These are phyloP conservation scores for Boletus sp. DNA, from an alignment of 768 basidiomycete species.

Conservation along the genomic window DNA sequence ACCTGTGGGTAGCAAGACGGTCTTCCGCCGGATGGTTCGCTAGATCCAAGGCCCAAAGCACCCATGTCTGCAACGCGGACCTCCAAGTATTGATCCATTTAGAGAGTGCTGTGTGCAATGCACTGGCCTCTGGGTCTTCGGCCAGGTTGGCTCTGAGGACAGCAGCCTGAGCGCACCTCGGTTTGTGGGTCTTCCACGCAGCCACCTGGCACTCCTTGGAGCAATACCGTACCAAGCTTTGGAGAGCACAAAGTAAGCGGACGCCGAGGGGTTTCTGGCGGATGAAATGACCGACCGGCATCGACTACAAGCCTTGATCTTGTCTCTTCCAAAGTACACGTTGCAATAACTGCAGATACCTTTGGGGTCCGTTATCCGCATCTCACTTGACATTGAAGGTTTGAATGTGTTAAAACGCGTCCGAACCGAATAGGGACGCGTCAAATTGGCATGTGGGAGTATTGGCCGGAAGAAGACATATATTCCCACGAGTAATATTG, in stretches of 20 bases:
- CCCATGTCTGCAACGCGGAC: slow-evolving; percentile 16
- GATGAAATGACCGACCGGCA: slow-evolving; percentile 19
- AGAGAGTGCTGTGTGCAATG: slow-evolving; percentile 22
- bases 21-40: slow-evolving; percentile 26
- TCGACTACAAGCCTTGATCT: slow-evolving; percentile 24
- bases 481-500: slow-evolving; percentile 9
- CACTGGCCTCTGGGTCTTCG: slow-evolving; percentile 11
- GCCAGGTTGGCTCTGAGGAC: slow-evolving; percentile 13
- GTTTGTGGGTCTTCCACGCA: slow-evolving; percentile 31
- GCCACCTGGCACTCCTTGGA: slow-evolving; percentile 29
- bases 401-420: too few relatives aligned
- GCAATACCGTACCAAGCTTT: slow-evolving; percentile 31
- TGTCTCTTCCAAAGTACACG: slow-evolving; percentile 21
- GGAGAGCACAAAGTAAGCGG: neutral
- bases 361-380: slow-evolving; percentile 18
- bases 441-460: neutral
- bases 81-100: slow-evolving; percentile 29
- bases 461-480: neutral
- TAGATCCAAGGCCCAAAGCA: slow-evolving; percentile 25
- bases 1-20: slow-evolving; percentile 28
- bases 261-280: neutral
- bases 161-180: slow-evolving; percentile 6
- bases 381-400: neutral
- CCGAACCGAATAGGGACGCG: too few relatives aligned
- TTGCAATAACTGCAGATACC: slow-evolving; percentile 26